Base-by-base conservation (phyloP, 306 rosid genomes). In the Cucumis cinereus region DNA sequence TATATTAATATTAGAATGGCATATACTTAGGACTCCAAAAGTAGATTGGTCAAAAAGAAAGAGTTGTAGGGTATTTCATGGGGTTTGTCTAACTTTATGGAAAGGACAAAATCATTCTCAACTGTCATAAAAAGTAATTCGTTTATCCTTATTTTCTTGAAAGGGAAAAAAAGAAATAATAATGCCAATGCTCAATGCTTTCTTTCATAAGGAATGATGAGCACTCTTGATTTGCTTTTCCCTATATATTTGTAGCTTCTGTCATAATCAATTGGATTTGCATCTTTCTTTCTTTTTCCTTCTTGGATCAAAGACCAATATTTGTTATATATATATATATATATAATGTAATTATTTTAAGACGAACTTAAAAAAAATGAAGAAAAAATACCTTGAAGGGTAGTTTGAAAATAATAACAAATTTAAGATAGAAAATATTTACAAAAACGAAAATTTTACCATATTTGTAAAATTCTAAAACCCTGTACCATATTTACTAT, bases 91-190 rank as follows among this genome's bases (percentile, higher is more conserved):
- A 6, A 67, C 73, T 67, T 67, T 67, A 20, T 22, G 35, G 23
- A 67, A 43, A 67, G 73, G 73, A 41, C 73, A 67, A 9, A 67
- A 41, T 67, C 73, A 67, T 67, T 67, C 73, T 41, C 73, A 67
- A 67, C 73, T 41, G 73, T 67, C 73, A 22, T 67, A 43, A 41
- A 67, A 67, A 67, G 73, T 67, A 67, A 67, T 67, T 67, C 35
- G 73, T 67, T 67, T 67, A 67, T 22, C 54, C 73, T 14, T 40
- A 3, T 67, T 41, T 67, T 22, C n/a, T 41, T 67, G 11, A 41
- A 67, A 67, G 14, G 53, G 35, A 2, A 1, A 66, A 40, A 62
- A 38, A 10, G 7, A 19, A 38, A 10, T 5, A 38, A 10, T 5
- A 19, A 66, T 66, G 26, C 4, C 72, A 67, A 40, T 64, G 72